These are phyloP conservation scores for Pachyrhizus erosus DNA, from an alignment of 306 rosid species.

Conservation along the genomic window DNA sequence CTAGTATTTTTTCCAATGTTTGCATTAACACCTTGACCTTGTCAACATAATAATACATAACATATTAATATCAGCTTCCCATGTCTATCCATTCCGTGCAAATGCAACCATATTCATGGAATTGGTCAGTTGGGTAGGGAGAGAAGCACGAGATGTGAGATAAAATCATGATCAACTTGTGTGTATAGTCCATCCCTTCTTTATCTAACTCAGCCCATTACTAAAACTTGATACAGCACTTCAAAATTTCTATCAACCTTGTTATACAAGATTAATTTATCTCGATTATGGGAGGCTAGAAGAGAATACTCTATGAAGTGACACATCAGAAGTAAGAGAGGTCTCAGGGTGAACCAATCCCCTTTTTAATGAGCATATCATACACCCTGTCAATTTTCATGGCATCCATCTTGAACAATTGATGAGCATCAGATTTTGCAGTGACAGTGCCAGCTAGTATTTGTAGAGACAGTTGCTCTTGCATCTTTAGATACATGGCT, in stretches of 20 bases:
- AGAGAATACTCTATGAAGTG: conserved; percentile 25
- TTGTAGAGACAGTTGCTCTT: conserved; percentile 69
- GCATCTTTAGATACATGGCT: conserved; percentile 72
- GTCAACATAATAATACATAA: background rate
- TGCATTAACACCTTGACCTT: background rate
- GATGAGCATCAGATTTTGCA: conserved; percentile 80
- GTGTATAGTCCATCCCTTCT: conserved; percentile 7
- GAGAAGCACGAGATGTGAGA: background rate
- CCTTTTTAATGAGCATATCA: conserved; percentile 89
- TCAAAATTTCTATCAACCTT: conserved; percentile 24
- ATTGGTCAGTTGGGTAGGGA: background rate
- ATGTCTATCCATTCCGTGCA: background rate
- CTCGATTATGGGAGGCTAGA: background rate
- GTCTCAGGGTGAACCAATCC: conserved; percentile 73
- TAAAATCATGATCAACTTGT: conserved; percentile 1
- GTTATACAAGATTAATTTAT: conserved; percentile 8
- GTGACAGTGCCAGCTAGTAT: conserved; percentile 65
- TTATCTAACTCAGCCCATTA: conserved; percentile 26
- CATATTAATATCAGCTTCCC: background rate
- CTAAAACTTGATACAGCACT: conserved; percentile 34
- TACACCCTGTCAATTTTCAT: conserved; percentile 74
- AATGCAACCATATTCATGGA: background rate
- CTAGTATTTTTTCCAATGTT: background rate
- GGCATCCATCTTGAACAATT: conserved; percentile 76
- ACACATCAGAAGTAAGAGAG: background rate